A percentile compares a stretch with the other conserved stretches of the same genome.
Conservation (phyloP, 192 early-diverging fungal species). For the Dissophora globulifera region DNA sequence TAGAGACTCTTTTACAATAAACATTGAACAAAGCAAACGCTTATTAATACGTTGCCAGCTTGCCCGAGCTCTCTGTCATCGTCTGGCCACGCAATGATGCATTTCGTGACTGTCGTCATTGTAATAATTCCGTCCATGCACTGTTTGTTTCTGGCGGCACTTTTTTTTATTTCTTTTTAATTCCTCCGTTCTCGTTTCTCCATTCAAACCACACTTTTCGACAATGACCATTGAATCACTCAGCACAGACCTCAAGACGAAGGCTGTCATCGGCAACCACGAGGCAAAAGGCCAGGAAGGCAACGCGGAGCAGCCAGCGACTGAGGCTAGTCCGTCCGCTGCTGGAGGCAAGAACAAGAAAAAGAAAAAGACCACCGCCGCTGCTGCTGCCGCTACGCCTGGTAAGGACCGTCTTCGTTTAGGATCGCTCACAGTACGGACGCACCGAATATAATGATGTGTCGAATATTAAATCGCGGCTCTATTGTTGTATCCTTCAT, state of each 20-base stretch:
- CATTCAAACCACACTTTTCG: background rate
- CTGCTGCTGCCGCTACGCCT: background rate
- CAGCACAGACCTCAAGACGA: conserved; percentile 21
- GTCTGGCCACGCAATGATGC: no score
- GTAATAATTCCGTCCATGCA: no score
- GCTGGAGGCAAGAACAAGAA: conserved; percentile 60
- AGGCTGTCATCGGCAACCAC: conserved; percentile 8
- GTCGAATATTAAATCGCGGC: no score
- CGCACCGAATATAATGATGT: no score
- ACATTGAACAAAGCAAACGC: no score
- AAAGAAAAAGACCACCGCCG: conserved; percentile 55
- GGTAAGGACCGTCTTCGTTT: no score
- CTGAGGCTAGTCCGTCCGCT: conserved; percentile 8
- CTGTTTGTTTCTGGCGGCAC: background rate
- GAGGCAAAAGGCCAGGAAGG: conserved; percentile 22
- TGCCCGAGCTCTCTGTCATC: no score
- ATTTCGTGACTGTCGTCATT: no score
- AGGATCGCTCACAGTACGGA: no score
- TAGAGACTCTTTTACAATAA: no score
- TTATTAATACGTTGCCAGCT: no score
- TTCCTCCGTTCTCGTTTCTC: background rate
- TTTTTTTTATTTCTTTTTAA: background rate
- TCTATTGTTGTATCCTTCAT: no score
- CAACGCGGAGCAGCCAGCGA: background rate
- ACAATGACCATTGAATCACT: conserved; percentile 43